Base-by-base conservation (phyloP, 2,329 filamentous ascomycete species). In the Aspergillus versicolor region DNA sequence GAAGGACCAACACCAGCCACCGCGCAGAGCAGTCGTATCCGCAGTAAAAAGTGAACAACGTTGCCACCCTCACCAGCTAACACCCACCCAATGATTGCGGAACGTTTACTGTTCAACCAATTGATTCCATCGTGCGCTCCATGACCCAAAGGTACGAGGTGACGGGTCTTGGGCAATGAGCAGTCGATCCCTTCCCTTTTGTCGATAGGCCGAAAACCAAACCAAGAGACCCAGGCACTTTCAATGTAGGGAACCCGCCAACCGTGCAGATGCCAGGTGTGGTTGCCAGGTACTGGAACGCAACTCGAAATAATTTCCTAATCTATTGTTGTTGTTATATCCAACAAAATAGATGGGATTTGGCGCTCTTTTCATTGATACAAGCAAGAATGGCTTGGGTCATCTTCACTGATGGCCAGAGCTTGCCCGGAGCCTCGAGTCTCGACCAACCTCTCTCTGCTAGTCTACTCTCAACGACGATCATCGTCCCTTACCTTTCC, bases 231-330 rank as follows among this genome's bases (percentile, higher is more conserved):
- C 49, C 30, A 37, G 40, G 27, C 41, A 45, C 27, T 37, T 45
- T 42, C 50, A 24, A 22, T 37, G 34, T 34, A 21, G 24, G 22
- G 37, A 32, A 21, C 32, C 34, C 43, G 15, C 32, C 22, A 30
- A 46, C 47, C 12, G 13, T 45, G 50, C 50, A 52, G 50, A 13
- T 37, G 34, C 34, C 13, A 37, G 34, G 34, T 37, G 34, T n/a
- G 12, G 15, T 13, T 34, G 27, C 17, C 44, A 47, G 44, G 44
- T 30, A 47, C 44, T 47, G 44, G 27, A 37, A 21, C 27, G 27
- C 27, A 12, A 56, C 48, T 64, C 56, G 61, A 56, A 61, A 65
- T 43, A 27, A 19, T 60, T 61, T 62, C 49, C 58, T 43, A 40
- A 21, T 34, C 13, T 38, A 58, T 32, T 40, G 17, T 56, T 37